Evolutionary conservation across 768 basidiomycete species (phyloP), one percentile per base, ranked within the genome.

Genomic region (Tulasnella sp.): DNA sequence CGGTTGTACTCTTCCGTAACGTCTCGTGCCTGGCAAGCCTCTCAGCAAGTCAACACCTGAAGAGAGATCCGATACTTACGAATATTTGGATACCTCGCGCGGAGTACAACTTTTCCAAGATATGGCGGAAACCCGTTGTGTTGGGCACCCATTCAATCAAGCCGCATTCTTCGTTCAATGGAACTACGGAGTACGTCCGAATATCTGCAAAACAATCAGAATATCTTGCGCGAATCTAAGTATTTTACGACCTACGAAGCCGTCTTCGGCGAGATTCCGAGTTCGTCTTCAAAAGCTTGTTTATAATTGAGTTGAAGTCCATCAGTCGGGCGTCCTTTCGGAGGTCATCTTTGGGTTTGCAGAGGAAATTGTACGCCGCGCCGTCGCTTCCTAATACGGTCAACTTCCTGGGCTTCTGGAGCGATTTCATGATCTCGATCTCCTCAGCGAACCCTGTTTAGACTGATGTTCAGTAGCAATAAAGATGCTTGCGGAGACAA

Each of bases 111-210:
- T 90, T 91, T 74, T 88, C 80, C 18, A 98, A 85, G 67, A 98
- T 88, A 0, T 89, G 88, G 39, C 97, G 91, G 48, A 98, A 84
- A 0, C 95, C 93, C 37, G 90, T 87, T 0, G 96, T 98, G 83
- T 99, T 93, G 0, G 92, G 93, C 3, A 99, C 98, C 98, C 98
- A 99, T 90, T 99, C 95, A 77, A 99, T 95, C 72, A 99, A 90
- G 0, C 98, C 98, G 82, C 96, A 98, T 80, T 97, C 95, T 81
- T 99, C 97, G 82, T 98, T 98, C 80, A 99, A 87, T 6, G 96
- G 94, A 37, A 98, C 92, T n/a, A 99, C 95, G n/a, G 95, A 94
- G 82, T 99, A 99, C 2, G 98, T 99, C 35, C 97, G 91, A 78
- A 99, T 95, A 83, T 92, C 97, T 96, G 79, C 4, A 16, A 18